A percentile compares a stretch with the other conserved stretches of the same genome.
These are phyloP conservation scores for Chionographis japonica DNA, from an alignment of 106 monocot genomes.

Conservation along the genomic window DNA sequence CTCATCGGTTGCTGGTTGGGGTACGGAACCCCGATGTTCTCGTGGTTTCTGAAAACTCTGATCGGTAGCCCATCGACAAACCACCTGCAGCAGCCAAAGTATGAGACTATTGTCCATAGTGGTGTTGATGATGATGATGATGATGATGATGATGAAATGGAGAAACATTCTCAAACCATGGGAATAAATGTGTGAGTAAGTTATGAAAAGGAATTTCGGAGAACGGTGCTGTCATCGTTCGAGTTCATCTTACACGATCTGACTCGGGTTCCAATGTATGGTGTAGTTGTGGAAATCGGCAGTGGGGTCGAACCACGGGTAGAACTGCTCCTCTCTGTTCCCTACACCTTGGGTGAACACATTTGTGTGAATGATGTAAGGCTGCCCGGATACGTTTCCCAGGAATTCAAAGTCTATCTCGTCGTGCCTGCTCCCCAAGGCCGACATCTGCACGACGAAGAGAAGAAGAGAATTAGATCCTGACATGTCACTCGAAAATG, in stretches of 20 bases:
- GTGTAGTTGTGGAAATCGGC: slow-evolving; percentile 35
- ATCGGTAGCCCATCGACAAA: slow-evolving; percentile 51
- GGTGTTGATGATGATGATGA: no score
- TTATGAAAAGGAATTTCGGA: no score
- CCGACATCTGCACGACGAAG: not conserved
- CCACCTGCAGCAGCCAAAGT: slow-evolving; percentile 33
- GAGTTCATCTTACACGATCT: slow-evolving; percentile 22
- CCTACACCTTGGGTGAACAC: slow-evolving; percentile 22
- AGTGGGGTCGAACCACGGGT: slow-evolving; percentile 37
- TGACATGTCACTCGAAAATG: not conserved
- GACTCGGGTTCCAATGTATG: slow-evolving; percentile 27
- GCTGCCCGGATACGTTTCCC: slow-evolving; percentile 25
- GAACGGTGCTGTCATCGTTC: no score
- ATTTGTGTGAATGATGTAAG: slow-evolving; percentile 31
- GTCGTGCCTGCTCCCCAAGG: slow-evolving; percentile 16
- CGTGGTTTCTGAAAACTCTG: slow-evolving; percentile 55
- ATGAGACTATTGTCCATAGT: no score
- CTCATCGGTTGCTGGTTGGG: slow-evolving; percentile 60
- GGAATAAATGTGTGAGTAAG: no score
- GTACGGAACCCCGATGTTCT: slow-evolving; percentile 39
- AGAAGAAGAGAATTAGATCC: not conserved
- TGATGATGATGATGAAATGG: no score
- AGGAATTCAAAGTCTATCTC: slow-evolving; percentile 35
- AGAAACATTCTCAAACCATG: no score
- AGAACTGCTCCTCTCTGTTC: slow-evolving; percentile 36